Evolutionary conservation across 768 basidiomycete genomes (phyloP).

Genomic region (Hypholoma fasciculare): DNA sequence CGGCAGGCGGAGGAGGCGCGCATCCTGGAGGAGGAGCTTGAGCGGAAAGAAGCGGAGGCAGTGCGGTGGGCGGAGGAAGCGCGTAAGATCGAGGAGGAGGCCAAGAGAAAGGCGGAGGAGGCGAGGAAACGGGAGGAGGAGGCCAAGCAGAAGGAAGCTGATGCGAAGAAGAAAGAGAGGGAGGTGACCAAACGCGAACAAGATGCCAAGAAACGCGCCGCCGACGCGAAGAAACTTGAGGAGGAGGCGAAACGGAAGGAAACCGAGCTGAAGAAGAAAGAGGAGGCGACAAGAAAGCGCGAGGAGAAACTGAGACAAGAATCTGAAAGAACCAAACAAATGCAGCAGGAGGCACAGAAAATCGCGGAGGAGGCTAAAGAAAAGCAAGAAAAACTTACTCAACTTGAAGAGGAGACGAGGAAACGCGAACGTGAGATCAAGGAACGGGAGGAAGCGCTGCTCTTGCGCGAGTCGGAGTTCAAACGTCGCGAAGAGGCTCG

Average conservation of each 20-base stretch:
- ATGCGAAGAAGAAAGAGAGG: conserved; percentile 19
- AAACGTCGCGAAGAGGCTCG: conserved; percentile 29
- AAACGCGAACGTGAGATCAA: conserved; percentile 30
- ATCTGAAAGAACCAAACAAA: conserved; percentile 27
- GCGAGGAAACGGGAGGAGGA: conserved; percentile 13
- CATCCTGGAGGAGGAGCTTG: conserved; percentile 15
- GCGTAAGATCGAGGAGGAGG: conserved; percentile 15
- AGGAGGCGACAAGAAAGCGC: conserved; percentile 17
- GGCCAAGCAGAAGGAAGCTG: conserved; percentile 12
- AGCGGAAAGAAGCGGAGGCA: conserved; percentile 12
- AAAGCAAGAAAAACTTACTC: conserved; percentile 25
- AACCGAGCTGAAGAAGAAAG: conserved; percentile 25
- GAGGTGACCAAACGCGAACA: conserved; percentile 18
- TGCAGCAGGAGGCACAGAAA: conserved; percentile 25
- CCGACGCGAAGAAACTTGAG: conserved; percentile 19
- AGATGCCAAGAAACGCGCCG: conserved; percentile 13
- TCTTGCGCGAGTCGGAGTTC: conserved; percentile 35
- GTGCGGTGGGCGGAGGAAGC: conserved; percentile 16
- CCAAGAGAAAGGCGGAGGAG: conserved; percentile 19
- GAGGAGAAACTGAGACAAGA: conserved; percentile 25
- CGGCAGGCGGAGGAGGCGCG: conserved; percentile 13
- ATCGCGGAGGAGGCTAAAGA: conserved; percentile 21
- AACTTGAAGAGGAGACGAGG: conserved; percentile 29
- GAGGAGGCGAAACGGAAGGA: conserved; percentile 22
- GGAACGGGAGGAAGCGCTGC: conserved; percentile 27